These are phyloP conservation scores for Sarocladiaceae sp. DNA, from an alignment of 2,329 filamentous ascomycete species.

Conservation along the genomic window DNA sequence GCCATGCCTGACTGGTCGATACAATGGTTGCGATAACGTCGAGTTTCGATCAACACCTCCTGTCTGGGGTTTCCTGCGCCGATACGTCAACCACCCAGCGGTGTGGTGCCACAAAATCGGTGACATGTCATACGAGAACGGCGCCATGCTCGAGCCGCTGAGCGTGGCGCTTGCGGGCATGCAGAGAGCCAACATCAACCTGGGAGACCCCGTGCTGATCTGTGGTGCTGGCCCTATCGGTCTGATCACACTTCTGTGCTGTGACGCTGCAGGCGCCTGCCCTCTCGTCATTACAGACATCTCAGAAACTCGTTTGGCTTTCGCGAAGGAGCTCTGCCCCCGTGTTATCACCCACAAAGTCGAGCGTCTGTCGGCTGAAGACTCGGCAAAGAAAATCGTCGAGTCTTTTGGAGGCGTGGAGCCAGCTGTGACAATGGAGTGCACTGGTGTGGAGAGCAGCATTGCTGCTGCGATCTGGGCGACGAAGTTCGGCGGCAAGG, in stretches of 20 bases:
- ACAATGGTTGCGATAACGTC: conserved; percentile 88
- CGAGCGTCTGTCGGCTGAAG: conserved; percentile 58
- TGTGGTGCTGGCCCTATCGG: conserved; percentile 94
- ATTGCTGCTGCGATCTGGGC: conserved; percentile 83
- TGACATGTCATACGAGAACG: conserved; percentile 85
- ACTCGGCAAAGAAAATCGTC: conserved; percentile 63
- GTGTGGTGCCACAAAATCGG: conserved; percentile 96
- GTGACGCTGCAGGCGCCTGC: conserved; percentile 77
- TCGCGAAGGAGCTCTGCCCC: conserved; percentile 79
- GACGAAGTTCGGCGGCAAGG: conserved; percentile 90
- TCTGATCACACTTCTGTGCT: conserved; percentile 79
- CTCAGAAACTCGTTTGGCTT: conserved; percentile 74
- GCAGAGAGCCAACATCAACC: conserved; percentile 70
- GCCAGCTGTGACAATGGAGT: conserved; percentile 79
- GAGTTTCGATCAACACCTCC: conserved; percentile 88
- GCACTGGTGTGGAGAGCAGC: conserved; percentile 89
- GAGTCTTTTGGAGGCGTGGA: conserved; percentile 69
- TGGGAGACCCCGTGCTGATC: conserved; percentile 83
- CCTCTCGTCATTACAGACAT: conserved; percentile 94
- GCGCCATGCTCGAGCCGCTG: conserved; percentile 83
- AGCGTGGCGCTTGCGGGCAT: conserved; percentile 84
- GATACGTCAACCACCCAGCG: conserved; percentile 92
- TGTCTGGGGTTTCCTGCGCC: conserved; percentile 75
- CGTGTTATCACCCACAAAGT: conserved; percentile 76
- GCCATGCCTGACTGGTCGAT: conserved; percentile 83